Conservation (phyloP, 257 asterid species). For the Primulina huaijiensis region DNA sequence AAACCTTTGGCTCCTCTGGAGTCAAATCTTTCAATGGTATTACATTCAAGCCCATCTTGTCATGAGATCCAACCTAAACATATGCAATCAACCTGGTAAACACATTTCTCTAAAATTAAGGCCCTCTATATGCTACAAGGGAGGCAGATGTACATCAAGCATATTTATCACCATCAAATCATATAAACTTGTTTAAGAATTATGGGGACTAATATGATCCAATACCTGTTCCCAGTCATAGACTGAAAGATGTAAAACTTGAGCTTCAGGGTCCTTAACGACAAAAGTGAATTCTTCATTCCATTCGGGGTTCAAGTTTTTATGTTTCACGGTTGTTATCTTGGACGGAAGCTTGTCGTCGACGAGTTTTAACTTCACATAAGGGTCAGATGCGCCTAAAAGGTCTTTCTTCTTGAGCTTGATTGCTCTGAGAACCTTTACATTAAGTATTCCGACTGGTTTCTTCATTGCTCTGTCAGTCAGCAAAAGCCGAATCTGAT, state of each 20-base stretch:
- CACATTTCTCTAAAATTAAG: no score
- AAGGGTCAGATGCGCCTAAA: constrained; percentile 94
- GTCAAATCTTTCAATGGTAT: constrained; percentile 40
- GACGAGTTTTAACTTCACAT: constrained; percentile 70
- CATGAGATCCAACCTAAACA: constrained; percentile 75
- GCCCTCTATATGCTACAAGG: no score
- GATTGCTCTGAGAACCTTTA: constrained; percentile 60
- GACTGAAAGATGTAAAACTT: constrained; percentile 53
- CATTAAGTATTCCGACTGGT: constrained; percentile 77
- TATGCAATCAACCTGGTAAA: background rate
- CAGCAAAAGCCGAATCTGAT: constrained; percentile 6
- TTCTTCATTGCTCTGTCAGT: constrained; percentile 78
- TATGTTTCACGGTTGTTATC: constrained; percentile 81
- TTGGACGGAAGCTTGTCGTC: constrained; percentile 72
- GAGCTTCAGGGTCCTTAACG: constrained; percentile 78
- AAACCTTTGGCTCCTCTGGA: constrained; percentile 60
- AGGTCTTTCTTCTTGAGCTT: constrained; percentile 86
- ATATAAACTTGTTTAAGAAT: no score
- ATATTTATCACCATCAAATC: no score
- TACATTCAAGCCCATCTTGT: constrained; percentile 75
- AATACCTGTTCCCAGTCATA: constrained; percentile 93
- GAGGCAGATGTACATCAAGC: no score
- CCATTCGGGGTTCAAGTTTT: constrained; percentile 97
- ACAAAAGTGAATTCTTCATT: constrained; percentile 76
- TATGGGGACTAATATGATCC: background rate